Percentiles rank a stretch among this genome's conserved stretches.
phyloP scores from a whole-genome alignment of 1,284 basidiomycete species.

The Singerocomus inundabilis region DNA sequence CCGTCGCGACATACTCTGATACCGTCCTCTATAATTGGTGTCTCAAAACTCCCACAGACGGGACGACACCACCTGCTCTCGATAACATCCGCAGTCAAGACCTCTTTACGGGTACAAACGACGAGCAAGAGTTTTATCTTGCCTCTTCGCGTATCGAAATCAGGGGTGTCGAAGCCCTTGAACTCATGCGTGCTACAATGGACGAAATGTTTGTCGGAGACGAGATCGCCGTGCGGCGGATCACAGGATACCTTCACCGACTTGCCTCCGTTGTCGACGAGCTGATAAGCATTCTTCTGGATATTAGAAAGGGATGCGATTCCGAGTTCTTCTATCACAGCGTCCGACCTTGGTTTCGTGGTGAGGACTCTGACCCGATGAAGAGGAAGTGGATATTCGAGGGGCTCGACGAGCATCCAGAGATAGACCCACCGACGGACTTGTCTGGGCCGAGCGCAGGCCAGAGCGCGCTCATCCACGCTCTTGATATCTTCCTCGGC shows the following conservation, averaged over 20 bases:
- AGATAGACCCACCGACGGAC: constrained; percentile 52
- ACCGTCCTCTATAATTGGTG: constrained; percentile 93
- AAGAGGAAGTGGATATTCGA: constrained; percentile 78
- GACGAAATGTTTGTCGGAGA: constrained; percentile 94
- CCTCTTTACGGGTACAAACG: constrained; percentile 79
- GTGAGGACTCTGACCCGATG: constrained; percentile 68
- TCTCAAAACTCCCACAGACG: constrained; percentile 33
- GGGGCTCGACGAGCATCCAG: constrained; percentile 60
- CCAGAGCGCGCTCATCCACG: constrained; percentile 87
- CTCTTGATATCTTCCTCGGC: constrained; percentile 87
- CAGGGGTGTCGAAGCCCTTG: constrained; percentile 82
- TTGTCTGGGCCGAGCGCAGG: constrained; percentile 89
- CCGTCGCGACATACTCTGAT: constrained; percentile 91
- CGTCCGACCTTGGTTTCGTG: constrained; percentile 92
- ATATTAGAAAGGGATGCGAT: constrained; percentile 72
- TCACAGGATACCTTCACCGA: constrained; percentile 68
- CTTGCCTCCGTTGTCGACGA: constrained; percentile 70
- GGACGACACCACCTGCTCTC: constrained; percentile 32
- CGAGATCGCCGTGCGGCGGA: constrained; percentile 68
- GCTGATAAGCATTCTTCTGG: constrained; percentile 58
- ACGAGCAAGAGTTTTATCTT: constrained; percentile 90
- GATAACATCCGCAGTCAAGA: constrained; percentile 64
- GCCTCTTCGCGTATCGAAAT: constrained; percentile 90
- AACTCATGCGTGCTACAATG: constrained; percentile 84
- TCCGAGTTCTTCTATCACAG: constrained; percentile 82